Evolutionary conservation across 2,329 filamentous ascomycete genomes (phyloP), one percentile per base, ranked within the genome.

Genomic region (Paraconiothyrium sp.): DNA sequence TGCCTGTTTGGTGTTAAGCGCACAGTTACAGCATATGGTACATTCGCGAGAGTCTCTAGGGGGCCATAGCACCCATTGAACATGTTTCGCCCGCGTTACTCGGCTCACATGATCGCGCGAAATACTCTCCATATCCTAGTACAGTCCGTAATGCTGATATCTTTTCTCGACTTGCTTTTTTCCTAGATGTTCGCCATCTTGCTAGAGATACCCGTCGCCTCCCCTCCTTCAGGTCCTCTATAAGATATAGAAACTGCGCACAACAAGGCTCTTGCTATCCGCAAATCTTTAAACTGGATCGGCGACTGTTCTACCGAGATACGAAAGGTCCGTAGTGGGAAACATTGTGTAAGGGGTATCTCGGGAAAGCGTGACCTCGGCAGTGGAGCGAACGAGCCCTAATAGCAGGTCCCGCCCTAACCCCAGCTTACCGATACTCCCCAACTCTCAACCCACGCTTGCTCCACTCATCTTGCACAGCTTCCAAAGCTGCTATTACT

Each of bases 281-380:
- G 6, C 27, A 13, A 39, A 1, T 22, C 5, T 22, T 20, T 1
- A 6, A 20, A 44, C 20, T 44, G 16, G 4, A 22, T 44, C 16
- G 37, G 11, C 16, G 37, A 39, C 10, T 39, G 13, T 39, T 14
- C 11, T 39, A 10, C 37, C 11, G 37, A 39, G 16, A 5, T 39
- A 13, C 37, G 37, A 39, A 39, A 14, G 13, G 13, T 39, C 4
- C 37, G 37, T 39, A 13, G 37, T 14, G 37, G 10, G 37, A 13
- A 39, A 39, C 16, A 39, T 39, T 14, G 37, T 41, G 7, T 16
- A 41, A 41, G 46, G 46, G 3, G 46, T 2, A 32, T 48, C 14
- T 56, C 54, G 58, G 59, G 54, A 57, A 58, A 61, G 41, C 48
- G 50, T 47, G 44, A 57, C 52, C 58, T 60, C 58, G 58, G 48